phyloP scores from a whole-genome alignment of 441 rosid species.

The Macaranga tanarius region DNA sequence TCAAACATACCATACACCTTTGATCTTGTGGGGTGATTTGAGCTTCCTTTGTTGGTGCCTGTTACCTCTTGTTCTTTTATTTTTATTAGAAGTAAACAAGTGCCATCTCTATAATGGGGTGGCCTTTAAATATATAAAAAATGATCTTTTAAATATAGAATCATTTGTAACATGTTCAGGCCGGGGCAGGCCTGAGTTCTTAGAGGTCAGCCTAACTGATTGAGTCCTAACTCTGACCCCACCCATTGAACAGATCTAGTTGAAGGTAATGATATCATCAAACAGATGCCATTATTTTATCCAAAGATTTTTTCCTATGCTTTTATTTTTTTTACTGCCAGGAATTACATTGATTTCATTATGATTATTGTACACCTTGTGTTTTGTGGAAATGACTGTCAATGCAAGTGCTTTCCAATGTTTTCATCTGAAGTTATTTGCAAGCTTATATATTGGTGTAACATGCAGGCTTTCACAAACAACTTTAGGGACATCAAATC shows the following conservation, averaged over 20 bases:
- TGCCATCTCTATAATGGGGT: neutral
- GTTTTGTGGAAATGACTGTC: neutral
- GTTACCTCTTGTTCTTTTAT: neutral
- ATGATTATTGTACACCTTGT: neutral
- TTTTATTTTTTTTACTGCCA: neutral
- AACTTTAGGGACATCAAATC: conserved; percentile 49
- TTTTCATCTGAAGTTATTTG: neutral
- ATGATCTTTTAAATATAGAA: too few species aligned
- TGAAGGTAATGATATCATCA: neutral
- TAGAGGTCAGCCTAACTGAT: too few species aligned
- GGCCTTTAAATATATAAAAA: neutral
- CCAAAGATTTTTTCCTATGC: too few species aligned
- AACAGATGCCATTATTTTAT: too few species aligned
- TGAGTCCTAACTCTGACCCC: too few species aligned
- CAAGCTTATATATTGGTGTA: conserved; percentile 6
- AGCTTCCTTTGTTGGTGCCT: neutral
- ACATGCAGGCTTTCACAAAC: conserved; percentile 65
- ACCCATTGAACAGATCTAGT: too few species aligned
- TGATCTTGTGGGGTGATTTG: neutral
- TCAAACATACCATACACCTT: neutral
- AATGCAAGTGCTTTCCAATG: neutral
- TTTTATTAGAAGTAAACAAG: neutral
- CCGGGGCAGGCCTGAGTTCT: too few species aligned
- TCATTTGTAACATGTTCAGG: too few species aligned
- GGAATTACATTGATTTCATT: neutral